Base-by-base conservation (phyloP, 345 rosid genomes). In the Turnera subulata region DNA sequence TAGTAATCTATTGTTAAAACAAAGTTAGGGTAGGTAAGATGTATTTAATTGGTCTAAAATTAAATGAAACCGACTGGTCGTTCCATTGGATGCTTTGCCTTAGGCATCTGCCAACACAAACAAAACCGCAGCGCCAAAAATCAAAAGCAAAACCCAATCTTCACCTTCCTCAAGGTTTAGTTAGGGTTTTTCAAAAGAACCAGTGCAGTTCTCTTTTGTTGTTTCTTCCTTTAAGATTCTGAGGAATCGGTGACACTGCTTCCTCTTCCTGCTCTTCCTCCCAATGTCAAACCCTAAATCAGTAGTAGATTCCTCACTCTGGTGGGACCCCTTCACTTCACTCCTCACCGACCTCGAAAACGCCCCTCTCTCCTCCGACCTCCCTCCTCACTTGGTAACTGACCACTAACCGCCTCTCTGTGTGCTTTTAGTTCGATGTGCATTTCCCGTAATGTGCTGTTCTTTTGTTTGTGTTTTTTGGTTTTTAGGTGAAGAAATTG, bases 281-380 rank as follows among this genome's bases (percentile, higher is more conserved):
- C n/a, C 69, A 68, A 84, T 84, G 97, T 70, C 84, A 69, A 71
- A 53, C 57, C 24, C 80, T 45, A 82, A 64, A 62, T 59, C 89
- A 54, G 82, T 82, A 5, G 92, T 82, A 5, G 92, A 89, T 69
- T 46, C 87, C 46, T 75, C 75, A 15, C 86, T 87, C 18, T 82
- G 96, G 99, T 93, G 94, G 90, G 81, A 85, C 52, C 68, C 99
- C 1, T 89, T 89, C 83, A 21, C 74, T 25, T 64, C 84, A 18
- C 73, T 89, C 37, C 84, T 89, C 60, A 62, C 73, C 50, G 88
- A 82, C 11, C 85, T 89, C 52, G 94, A 93, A 59, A 76, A 72
- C 46, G 74, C 76, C 10, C 66, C 88, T 50, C 80, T 72, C 62
- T 71, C 87, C 37, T 65, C 84, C 14, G 84, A 81, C 68, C 77